Base-by-base conservation (phyloP, 768 basidiomycete species). In the Rhizopogon vulgaris region DNA sequence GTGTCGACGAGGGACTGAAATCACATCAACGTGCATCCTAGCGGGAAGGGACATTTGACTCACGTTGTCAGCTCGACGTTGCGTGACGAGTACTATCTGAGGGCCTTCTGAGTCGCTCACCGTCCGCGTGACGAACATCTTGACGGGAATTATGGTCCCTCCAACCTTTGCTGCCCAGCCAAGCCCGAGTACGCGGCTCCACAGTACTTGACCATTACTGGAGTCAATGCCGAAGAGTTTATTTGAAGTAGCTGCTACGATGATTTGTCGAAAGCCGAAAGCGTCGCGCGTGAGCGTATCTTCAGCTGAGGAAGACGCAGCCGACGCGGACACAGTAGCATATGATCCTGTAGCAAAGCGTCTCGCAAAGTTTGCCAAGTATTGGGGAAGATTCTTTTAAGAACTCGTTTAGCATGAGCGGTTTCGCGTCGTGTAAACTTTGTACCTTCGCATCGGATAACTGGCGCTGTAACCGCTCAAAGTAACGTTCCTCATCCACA, bases 211-310 rank as follows among this genome's bases (percentile, higher is more conserved):
- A 0, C 94, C 94, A 40, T 75, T 87, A 9, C 82, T 78, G 1
- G 89, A 86, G 59, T 96, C 92, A 39, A 97, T 68, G 0, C 84
- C 94, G 60, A 83, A 92, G 0, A 94, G 57, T 60, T 90, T 92
- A 2, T 92, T 91, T 1, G 72, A 58, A 3, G 88, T 91, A 0
- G 83, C 87, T 6, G 73, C 77, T 4, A 95, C 78, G 41, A 94
- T 78, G 27, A 96, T 66, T 63, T 96, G 90, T 36, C 86, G 77
- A 69, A 96, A 91, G 0, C 92, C 93, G 63, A 94, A 95, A 0
- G 83, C 68, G 60, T 94, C 92, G 4, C 90, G 81, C 52, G 74
- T 70, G 0, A 85, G 72, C 0, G 69, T 64, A 7, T 71, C 60
- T 18, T 68, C 58, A 27, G 67, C 54, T 5, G 73, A 58, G 27